Percentiles rank a stretch among this genome's conserved stretches.
These are phyloP conservation scores for Phaeosphaeriaceae sp. DNA, from an alignment of 2,329 filamentous ascomycete genomes.

Conservation along the genomic window DNA sequence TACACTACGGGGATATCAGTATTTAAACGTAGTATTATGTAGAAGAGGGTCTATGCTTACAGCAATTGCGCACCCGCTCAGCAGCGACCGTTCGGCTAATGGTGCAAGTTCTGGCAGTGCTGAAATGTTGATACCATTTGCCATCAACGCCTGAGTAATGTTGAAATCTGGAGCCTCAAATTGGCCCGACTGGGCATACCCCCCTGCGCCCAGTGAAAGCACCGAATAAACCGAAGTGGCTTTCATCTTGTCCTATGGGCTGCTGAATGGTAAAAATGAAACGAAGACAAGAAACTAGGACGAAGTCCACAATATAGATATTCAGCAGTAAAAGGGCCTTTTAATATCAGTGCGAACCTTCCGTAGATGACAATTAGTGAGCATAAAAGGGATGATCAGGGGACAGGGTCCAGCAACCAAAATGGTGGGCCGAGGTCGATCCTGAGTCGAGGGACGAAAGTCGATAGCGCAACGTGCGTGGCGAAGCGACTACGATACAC, in stretches of 20 bases:
- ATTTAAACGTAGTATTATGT: conserved; percentile 7
- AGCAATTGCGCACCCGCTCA: conserved; percentile 24
- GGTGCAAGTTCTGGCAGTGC: conserved; percentile 21
- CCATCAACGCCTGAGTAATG: conserved; percentile 24
- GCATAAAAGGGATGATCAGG: background rate
- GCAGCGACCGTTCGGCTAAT: conserved; percentile 3
- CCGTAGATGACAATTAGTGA: conserved; percentile 6
- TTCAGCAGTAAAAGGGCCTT: background rate
- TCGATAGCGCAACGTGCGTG: background rate
- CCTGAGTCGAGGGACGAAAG: background rate
- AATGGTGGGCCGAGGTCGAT: background rate
- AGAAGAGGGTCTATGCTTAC: conserved; percentile 18
- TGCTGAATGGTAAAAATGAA: background rate
- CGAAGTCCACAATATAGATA: background rate
- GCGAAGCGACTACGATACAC: no score
- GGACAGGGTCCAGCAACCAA: background rate
- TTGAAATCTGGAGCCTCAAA: conserved; percentile 30
- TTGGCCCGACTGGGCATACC: conserved; percentile 12
- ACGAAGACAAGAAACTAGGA: background rate
- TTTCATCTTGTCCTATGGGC: conserved; percentile 12
- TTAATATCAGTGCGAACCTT: background rate
- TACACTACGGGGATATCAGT: conserved; percentile 25
- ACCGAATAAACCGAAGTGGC: conserved; percentile 9
- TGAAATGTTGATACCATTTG: conserved; percentile 25
- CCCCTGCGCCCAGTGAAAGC: conserved; percentile 12